A percentile compares a stretch with the other conserved stretches of the same genome.
Evolutionary conservation across 1,284 basidiomycete genomes (phyloP).

Genomic region (Trichosporon ovoides): DNA sequence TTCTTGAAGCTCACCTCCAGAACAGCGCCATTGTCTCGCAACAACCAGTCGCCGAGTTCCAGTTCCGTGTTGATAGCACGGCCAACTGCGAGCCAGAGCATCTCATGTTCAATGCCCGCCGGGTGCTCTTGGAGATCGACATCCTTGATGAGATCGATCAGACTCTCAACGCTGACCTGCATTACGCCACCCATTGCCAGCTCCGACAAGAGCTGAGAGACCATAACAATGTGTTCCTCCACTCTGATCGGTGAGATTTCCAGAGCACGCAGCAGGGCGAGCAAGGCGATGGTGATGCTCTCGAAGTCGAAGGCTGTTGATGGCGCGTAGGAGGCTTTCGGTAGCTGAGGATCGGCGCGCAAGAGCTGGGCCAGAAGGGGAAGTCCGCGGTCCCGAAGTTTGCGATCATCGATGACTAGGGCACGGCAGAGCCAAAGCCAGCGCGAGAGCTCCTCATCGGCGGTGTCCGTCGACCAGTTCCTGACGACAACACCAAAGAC

Average conservation of each 20-base stretch:
- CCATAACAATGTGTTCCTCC: slow-evolving; percentile 23
- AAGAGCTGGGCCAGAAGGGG: slow-evolving; percentile 29
- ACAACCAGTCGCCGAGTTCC: slow-evolving; percentile 28
- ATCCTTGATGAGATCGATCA: slow-evolving; percentile 16
- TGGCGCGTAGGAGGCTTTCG: slow-evolving; percentile 24
- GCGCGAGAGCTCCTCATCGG: slow-evolving; percentile 39
- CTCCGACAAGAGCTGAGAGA: slow-evolving; percentile 25
- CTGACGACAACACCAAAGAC: slow-evolving; percentile 41
- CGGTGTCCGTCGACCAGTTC: slow-evolving; percentile 38
- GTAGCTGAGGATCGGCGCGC: slow-evolving; percentile 28
- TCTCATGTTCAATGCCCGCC: slow-evolving; percentile 32
- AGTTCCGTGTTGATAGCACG: slow-evolving; percentile 19
- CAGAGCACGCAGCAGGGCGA: slow-evolving; percentile 30
- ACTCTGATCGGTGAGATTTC: slow-evolving; percentile 22
- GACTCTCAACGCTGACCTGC: slow-evolving; percentile 20
- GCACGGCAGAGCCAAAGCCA: slow-evolving; percentile 44
- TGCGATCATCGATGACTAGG: slow-evolving; percentile 29
- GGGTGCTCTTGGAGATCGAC: slow-evolving; percentile 9
- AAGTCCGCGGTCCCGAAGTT: slow-evolving; percentile 34
- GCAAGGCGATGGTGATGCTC: slow-evolving; percentile 25
- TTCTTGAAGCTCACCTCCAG: slow-evolving; percentile 23
- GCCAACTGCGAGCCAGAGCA: slow-evolving; percentile 36
- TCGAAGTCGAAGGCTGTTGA: slow-evolving; percentile 30
- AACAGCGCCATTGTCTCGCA: slow-evolving; percentile 16
- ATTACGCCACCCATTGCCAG: slow-evolving; percentile 30